phyloP scores from a whole-genome alignment of 2,329 filamentous ascomycete species.

The Apiospora rasikravindrae region DNA sequence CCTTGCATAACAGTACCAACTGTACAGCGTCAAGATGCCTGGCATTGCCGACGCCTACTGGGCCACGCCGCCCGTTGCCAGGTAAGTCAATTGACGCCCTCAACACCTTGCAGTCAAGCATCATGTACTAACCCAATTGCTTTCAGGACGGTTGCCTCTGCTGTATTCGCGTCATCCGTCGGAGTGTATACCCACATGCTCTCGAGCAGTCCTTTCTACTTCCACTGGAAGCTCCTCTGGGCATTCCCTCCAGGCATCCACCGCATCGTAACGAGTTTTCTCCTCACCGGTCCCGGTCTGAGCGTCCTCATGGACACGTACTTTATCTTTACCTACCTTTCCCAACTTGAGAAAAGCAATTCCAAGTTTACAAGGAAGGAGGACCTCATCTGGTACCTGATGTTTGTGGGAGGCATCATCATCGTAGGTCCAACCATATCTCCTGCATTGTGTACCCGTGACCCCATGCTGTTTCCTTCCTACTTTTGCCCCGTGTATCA shows the following conservation, averaged over 20 bases:
- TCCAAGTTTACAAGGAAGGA: conserved; percentile 76
- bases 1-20: not conserved
- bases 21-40: conserved; percentile 41
- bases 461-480: conserved; percentile 25
- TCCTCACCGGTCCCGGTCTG: conserved; percentile 46
- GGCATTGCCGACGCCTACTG: conserved; percentile 48
- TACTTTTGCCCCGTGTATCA: conserved; percentile 22
- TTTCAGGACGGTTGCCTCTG: conserved; percentile 69
- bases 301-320: conserved; percentile 75
- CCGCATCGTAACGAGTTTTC: conserved; percentile 49
- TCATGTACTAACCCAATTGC: not conserved
- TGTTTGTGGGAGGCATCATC: conserved; percentile 74
- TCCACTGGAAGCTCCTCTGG: conserved; percentile 58
- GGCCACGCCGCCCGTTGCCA: conserved; percentile 48
- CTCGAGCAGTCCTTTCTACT: conserved; percentile 56
- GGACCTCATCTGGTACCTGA: conserved; percentile 80
- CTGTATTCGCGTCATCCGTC: conserved; percentile 67
- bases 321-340: conserved; percentile 80
- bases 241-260: conserved; percentile 56
- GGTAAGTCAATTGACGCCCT: conserved; percentile 38
- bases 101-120: not conserved
- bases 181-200: conserved; percentile 64
- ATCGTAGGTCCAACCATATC: conserved; percentile 68
- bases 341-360: conserved; percentile 73
- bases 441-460: conserved; percentile 28